Evolutionary conservation across 805 yeast species (phyloP).

Genomic region (Wickerhamiella kazuoi): DNA sequence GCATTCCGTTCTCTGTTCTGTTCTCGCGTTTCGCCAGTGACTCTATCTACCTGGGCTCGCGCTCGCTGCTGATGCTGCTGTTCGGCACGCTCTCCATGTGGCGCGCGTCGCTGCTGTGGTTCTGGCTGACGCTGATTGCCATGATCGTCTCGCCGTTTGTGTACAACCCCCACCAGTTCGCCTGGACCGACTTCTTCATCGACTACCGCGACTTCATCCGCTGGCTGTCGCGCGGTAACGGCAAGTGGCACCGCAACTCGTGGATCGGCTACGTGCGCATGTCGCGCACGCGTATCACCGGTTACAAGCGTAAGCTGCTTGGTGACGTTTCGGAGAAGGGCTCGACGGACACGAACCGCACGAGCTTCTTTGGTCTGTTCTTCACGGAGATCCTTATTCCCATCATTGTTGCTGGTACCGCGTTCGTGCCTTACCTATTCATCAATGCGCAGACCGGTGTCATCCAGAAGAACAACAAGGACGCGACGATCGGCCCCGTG

Average conservation of each 20-base stretch:
- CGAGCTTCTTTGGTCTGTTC: conserved; percentile 59
- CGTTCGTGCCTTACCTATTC: conserved; percentile 57
- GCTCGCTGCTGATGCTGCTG: conserved; percentile 47
- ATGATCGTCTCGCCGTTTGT: conserved; percentile 82
- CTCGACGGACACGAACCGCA: conserved; percentile 51
- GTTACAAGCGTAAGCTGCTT: conserved; percentile 60
- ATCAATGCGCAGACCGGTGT: conserved; percentile 84
- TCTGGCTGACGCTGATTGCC: conserved; percentile 86
- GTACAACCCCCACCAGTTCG: conserved; percentile 95
- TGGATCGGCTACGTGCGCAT: conserved; percentile 66
- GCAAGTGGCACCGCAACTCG: conserved; percentile 45
- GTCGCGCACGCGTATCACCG: conserved; percentile 78
- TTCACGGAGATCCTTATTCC: conserved; percentile 71
- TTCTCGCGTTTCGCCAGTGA: conserved; percentile 61
- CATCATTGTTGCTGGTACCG: conserved; percentile 45
- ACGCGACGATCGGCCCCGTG: conserved; percentile 23
- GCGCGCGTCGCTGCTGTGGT: conserved; percentile 92
- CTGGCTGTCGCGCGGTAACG: conserved; percentile 74
- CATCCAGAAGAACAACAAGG: conserved; percentile 10
- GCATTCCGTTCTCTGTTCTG: conserved; percentile 52
- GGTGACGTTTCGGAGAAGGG: conserved; percentile 51
- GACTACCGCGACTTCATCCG: conserved; percentile 87
- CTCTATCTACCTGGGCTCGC: conserved; percentile 64
- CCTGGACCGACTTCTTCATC: conserved; percentile 88
- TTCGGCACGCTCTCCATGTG: conserved; percentile 73